Evolutionary conservation across 2,329 filamentous ascomycete genomes (phyloP).

Genomic region (Claviceps paspali): DNA sequence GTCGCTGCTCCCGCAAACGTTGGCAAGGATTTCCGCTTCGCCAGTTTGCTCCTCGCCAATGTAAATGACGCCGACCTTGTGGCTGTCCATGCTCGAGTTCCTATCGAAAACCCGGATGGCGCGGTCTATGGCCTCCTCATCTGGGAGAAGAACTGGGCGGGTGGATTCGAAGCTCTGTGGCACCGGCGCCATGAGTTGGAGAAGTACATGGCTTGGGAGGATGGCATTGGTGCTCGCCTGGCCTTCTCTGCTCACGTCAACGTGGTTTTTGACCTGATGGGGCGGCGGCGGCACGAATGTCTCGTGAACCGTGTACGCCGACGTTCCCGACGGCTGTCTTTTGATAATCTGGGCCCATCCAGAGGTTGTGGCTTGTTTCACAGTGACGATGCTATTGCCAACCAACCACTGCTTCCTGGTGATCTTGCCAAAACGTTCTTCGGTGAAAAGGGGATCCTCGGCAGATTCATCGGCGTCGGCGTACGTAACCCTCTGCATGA

Average conservation of each 20-base stretch:
- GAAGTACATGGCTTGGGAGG: conserved; percentile 57
- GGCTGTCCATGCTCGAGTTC: conserved; percentile 79
- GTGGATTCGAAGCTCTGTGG: conserved; percentile 42
- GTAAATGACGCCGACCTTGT: conserved; percentile 92
- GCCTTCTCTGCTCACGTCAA: conserved; percentile 33
- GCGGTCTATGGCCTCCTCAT: conserved; percentile 52
- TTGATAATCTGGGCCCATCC: conserved; percentile 59
- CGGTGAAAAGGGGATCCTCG: conserved; percentile 49
- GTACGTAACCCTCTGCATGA: conserved; percentile 80
- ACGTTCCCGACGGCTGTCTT: conserved; percentile 54
- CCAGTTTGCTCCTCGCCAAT: conserved; percentile 73
- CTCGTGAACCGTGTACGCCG: conserved; percentile 43
- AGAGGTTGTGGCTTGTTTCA: conserved; percentile 52
- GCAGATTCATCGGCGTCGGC: conserved; percentile 70
- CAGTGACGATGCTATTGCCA: conserved; percentile 58
- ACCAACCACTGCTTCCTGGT: conserved; percentile 55
- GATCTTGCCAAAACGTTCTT: conserved; percentile 49
- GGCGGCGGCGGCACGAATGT: conserved; percentile 42
- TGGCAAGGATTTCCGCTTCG: conserved; percentile 74
- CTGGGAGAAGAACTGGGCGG: conserved; percentile 62
- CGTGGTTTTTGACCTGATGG: conserved; percentile 35
- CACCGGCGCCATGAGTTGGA: conserved; percentile 51
- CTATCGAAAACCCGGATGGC: conserved; percentile 73
- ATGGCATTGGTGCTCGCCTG: conserved; percentile 43
- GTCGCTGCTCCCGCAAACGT: conserved; percentile 71